Evolutionary conservation across 2,329 filamentous ascomycete genomes (phyloP), one percentile per base, ranked within the genome.

Genomic region (Ceratocystis harringtonii): DNA sequence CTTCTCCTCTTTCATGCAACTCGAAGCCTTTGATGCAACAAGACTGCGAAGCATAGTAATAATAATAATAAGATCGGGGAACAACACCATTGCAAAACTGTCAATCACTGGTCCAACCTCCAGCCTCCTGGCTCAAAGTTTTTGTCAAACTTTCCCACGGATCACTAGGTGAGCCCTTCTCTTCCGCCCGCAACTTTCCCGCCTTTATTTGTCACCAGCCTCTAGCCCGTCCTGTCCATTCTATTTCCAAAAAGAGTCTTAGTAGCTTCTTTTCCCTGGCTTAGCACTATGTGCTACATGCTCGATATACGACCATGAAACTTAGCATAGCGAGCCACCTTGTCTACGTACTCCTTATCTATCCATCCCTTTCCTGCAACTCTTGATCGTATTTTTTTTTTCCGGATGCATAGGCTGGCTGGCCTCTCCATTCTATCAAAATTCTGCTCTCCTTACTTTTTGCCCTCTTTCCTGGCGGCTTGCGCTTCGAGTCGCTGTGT

Each of bases 181-280:
- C 52, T 58, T 32, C 52, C 52, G 28, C 28, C 52, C 52, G 52
- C 28, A 30, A n/a, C 52, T 58, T 36, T 58, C 52, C 52, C 52
- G 28, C 52, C 8, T 58, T 32, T n/a, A 32, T 32, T 32, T 32
- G 28, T 58, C 28, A n/a, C 52, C 52, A 30, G 52, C 28, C 52
- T 58, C 52, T 58, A 32, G 52, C 52, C 12, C 4, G 52, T 32
- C 28, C 52, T 30, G 28, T 58, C 52, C 12, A 19, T 58, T 58
- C 28, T 30, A 32, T 58, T 30, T 30, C 52, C 52, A 30, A 58
- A 58, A 58, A 58, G 52, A 58, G 52, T 36, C 52, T 58, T 58
- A 32, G 25, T 58, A 6, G 52, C 36, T 58, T 30, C 17, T 30
- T 25, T 25, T 58, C 28, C 52, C 52, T 58, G 52, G 52, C 12